Evolutionary conservation across 139 green algal genomes (phyloP).

Genomic region (Trebouxia sp.): DNA sequence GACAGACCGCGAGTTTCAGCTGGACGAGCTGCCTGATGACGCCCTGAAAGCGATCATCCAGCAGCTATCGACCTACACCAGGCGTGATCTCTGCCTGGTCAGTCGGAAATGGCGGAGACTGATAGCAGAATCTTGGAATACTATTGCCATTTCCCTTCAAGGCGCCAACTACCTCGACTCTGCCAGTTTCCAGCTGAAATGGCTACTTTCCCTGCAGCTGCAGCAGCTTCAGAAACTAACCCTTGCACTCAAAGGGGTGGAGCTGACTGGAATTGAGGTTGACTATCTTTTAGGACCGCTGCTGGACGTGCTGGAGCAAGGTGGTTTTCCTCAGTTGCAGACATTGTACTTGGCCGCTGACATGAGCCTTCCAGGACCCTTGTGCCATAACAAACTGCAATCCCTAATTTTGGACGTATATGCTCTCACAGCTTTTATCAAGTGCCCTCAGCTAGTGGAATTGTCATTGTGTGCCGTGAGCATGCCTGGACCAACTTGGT

Average conservation of each 20-base stretch:
- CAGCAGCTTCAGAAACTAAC: not conserved
- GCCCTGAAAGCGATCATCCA: not conserved
- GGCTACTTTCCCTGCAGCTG: not conserved
- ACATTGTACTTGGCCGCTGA: not conserved
- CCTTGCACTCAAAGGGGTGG: not conserved
- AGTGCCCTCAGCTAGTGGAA: not conserved
- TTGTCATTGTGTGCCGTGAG: not conserved
- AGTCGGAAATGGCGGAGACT: not conserved
- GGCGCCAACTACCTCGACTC: conserved; percentile 21
- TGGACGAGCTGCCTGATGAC: conserved; percentile 19
- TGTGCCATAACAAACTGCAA: not conserved
- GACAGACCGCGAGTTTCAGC: not conserved
- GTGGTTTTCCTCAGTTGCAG: not conserved
- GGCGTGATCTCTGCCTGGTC: not conserved
- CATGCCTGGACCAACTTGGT: not conserved
- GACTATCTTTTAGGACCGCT: not conserved
- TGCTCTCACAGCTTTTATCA: not conserved
- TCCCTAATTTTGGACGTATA: not conserved
- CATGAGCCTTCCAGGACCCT: conserved; percentile 1
- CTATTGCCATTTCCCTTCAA: not conserved
- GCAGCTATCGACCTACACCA: not conserved
- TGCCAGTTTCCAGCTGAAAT: not conserved
- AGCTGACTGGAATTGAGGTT: conserved; percentile 9
- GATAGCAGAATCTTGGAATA: conserved; percentile 14
- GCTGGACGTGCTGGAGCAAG: not conserved